A percentile compares a stretch with the other conserved stretches of the same genome.
phyloP scores from a whole-genome alignment of 176 grass and related monocot species.

The Juncus inflexus region DNA sequence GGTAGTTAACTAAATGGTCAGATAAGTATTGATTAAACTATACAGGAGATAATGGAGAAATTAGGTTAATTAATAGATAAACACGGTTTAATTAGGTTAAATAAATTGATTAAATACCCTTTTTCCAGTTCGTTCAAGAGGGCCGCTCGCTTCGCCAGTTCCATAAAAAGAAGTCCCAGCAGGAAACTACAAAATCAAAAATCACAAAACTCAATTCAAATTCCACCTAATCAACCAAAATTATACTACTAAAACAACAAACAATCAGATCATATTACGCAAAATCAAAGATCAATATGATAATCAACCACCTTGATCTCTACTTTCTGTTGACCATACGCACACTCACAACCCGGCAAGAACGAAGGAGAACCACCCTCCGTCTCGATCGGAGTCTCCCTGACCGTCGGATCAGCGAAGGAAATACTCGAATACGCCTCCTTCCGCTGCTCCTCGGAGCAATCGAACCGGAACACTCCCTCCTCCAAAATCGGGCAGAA shows the following conservation, averaged over 20 bases:
- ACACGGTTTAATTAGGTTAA: background rate
- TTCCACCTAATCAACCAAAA: background rate
- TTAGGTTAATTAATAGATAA: no score
- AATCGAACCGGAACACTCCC: slow-evolving; percentile 84
- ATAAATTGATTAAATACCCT: slow-evolving; percentile 41
- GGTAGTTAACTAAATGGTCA: no score
- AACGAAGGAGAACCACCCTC: slow-evolving; percentile 15
- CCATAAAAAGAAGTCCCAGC: slow-evolving; percentile 74
- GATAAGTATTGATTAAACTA: no score
- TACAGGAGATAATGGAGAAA: no score
- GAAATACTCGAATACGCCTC: slow-evolving; percentile 62
- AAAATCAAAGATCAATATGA: no score
- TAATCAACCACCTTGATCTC: slow-evolving; percentile 44
- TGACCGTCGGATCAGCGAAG: slow-evolving; percentile 44
- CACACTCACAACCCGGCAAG: slow-evolving; percentile 37
- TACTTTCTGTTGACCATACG: slow-evolving; percentile 46
- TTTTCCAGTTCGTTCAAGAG: slow-evolving; percentile 87
- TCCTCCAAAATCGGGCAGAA: slow-evolving; percentile 58
- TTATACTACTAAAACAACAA: background rate
- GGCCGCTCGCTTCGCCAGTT: slow-evolving; percentile 91
- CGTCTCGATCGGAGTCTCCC: slow-evolving; percentile 41
- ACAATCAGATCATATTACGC: background rate
- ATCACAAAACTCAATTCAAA: background rate
- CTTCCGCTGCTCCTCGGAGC: slow-evolving; percentile 45
- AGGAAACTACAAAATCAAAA: slow-evolving; percentile 52